phyloP scores from a whole-genome alignment of 2,329 filamentous ascomycete genomes.

The Cladosporium sp. region DNA sequence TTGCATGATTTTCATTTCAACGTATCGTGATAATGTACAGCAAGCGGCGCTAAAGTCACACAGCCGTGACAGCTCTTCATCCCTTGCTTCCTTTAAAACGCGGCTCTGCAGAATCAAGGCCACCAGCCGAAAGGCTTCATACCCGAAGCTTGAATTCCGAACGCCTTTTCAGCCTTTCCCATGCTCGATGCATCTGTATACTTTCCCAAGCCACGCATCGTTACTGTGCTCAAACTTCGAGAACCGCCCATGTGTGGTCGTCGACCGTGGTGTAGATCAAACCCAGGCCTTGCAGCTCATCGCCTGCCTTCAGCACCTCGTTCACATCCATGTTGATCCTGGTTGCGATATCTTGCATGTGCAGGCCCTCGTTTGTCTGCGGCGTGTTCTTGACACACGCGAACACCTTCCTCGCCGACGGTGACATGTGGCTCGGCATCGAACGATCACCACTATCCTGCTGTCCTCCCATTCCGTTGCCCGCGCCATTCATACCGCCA shows the following conservation, averaged over 20 bases:
- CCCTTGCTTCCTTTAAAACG: constrained; percentile 10
- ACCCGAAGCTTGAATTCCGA: not conserved
- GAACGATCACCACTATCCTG: constrained; percentile 31
- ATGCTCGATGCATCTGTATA: not conserved
- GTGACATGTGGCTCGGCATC: constrained; percentile 37
- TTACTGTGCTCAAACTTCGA: constrained; percentile 58
- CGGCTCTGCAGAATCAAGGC: constrained; percentile 4
- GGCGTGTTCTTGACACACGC: constrained; percentile 61
- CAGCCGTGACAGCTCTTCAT: constrained; percentile 9
- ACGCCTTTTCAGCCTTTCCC: not conserved
- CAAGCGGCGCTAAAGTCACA: not conserved
- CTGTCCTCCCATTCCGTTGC: constrained; percentile 24
- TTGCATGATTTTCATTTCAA: constrained; percentile 8
- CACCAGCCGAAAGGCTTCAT: not conserved
- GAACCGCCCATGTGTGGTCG: constrained; percentile 83
- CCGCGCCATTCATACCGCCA: constrained; percentile 33
- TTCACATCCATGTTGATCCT: constrained; percentile 59
- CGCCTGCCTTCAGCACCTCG: constrained; percentile 71
- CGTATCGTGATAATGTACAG: constrained; percentile 11
- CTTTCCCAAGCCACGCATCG: not conserved
- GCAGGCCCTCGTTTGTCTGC: constrained; percentile 75
- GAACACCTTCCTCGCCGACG: constrained; percentile 63
- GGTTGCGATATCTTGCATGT: constrained; percentile 70
- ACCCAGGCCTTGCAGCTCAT: constrained; percentile 70
- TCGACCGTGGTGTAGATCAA: constrained; percentile 88